Evolutionary conservation across 768 basidiomycete species (phyloP), one percentile per base, ranked within the genome.

Genomic region (Tulasnella sp.): DNA sequence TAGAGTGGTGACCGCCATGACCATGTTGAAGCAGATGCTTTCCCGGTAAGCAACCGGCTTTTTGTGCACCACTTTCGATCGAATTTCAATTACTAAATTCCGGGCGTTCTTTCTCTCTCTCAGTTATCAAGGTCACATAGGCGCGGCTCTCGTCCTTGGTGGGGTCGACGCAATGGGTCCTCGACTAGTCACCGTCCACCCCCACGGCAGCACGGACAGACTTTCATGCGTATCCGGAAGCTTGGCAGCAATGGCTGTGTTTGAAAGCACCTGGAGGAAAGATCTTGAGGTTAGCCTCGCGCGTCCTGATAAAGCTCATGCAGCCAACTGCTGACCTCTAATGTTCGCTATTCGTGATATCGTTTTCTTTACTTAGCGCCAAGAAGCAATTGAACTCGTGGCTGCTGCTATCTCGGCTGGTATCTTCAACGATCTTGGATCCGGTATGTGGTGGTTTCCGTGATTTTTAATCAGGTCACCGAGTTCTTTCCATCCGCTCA

Each of bases 391-490:
- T 69, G 85, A 85, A 6, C 86, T 99, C 25, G 96, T 98, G 45
- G 89, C 91, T 76, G 87, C 89, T 49, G 96, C 97, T 67, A 90
- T 99, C 80, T 90, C 92, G 31, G 93, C 94, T 1, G 97, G 97
- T 88, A 96, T 99, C 82, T 99, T 97, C 89, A 99, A 99, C 85
- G 97, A 99, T 85, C 89, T 99, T 39, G 97, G 97, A 2, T 98
- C 97, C 0, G 73, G 73, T 74, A 9, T 11, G 72, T 34, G 11
- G 29, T 9, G n/a, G n/a, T 73, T 58, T 29, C 19, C 12, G 25
- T 31, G 17, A 22, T 25, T n/a, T 34, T 38, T 71, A 12, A n/a
- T 25, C 69, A 36, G 17, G 15, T 58, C 42, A 31, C 40, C 31
- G 14, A n/a, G n/a, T n/a, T n/a, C 14, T 17, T n/a, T 25, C 29